These are phyloP conservation scores for Macrolepiota albuminosa DNA, from an alignment of 768 basidiomycete species.

Conservation along the genomic window DNA sequence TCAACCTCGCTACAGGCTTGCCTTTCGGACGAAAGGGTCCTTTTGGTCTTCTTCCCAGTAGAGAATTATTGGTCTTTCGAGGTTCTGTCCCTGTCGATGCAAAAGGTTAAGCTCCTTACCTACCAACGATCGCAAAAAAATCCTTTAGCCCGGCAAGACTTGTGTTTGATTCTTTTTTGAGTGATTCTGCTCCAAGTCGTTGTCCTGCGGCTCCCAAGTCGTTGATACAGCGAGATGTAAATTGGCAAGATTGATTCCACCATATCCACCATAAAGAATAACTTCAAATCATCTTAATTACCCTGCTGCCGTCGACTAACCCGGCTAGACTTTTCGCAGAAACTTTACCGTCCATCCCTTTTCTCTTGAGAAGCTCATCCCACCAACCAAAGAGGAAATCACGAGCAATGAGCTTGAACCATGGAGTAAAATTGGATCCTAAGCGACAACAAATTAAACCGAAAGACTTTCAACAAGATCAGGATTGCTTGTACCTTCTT, in stretches of 20 bases:
- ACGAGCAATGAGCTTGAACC: slow-evolving; percentile 98
- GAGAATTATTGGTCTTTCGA: slow-evolving; percentile 66
- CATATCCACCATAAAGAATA: too few relatives aligned
- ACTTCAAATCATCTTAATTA: slow-evolving; percentile 43
- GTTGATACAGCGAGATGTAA: background rate
- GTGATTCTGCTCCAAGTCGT: background rate
- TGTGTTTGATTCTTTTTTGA: background rate
- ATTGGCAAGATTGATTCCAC: background rate
- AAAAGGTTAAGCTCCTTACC: background rate
- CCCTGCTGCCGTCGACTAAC: slow-evolving; percentile 66
- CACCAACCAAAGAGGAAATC: slow-evolving; percentile 99
- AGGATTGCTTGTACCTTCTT: slow-evolving; percentile 48
- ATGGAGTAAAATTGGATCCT: slow-evolving; percentile 94
- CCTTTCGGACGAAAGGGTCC: slow-evolving; percentile 48
- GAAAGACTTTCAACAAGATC: background rate
- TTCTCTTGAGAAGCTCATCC: slow-evolving; percentile 78
- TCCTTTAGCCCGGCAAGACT: background rate
- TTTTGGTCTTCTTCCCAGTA: slow-evolving; percentile 37
- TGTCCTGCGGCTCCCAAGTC: background rate
- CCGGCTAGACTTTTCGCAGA: slow-evolving; percentile 60
- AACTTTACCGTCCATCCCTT: slow-evolving; percentile 50
- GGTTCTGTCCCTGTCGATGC: slow-evolving; percentile 22
- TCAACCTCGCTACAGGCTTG: slow-evolving; percentile 62
- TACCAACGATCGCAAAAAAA: background rate
- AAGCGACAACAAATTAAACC: slow-evolving; percentile 3